Evolutionary conservation across 441 rosid genomes (phyloP), one percentile per base, ranked within the genome.

Genomic region (Flueggea neowawraea): DNA sequence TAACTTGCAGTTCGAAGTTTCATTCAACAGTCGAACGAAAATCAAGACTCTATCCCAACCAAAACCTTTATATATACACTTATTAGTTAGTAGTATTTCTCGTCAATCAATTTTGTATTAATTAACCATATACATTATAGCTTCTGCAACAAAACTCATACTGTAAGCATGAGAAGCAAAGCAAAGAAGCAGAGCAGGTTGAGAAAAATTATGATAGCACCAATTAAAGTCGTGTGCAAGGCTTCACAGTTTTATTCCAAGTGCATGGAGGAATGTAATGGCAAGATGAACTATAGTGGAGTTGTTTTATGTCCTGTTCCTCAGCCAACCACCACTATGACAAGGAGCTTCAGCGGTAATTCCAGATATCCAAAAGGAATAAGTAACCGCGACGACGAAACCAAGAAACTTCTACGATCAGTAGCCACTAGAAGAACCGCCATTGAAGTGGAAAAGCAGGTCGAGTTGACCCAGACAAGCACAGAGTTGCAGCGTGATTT

Each of bases 241-340:
- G 80, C 78, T 11, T 68, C 66, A 54, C 74, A 69, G 28, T 57
- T 76, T 1, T 81, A 79, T 67, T n/a, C 79, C 31, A 71, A 63
- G 53, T 41, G 67, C 54, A 58, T 81, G 69, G 57, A 66, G 57
- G 71, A 63, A 28, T 70, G 70, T 22, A 33, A 16, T 12, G 44
- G 16, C 9, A 57, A 54, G 62, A 53, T 63, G 5, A 47, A 65
- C 16, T 28, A 54, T 28, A 73, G 77, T 2, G 52, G 75, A 0
- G 57, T 32, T 1, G 62, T 68, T 3, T 63, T 64, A 10, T 70
- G 64, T 16, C 65, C 68, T 0, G 0, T 59, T 3, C 48, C 60
- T 5, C 69, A 31, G 12, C 48, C 47, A 62, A 4, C 72, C 74
- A 6, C 63, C 72, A 1, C 12, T 13, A 5, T 36, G 41, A 0